These are phyloP conservation scores for Solanum dulcamara DNA, from an alignment of 257 asterid genomes.

Conservation along the genomic window DNA sequence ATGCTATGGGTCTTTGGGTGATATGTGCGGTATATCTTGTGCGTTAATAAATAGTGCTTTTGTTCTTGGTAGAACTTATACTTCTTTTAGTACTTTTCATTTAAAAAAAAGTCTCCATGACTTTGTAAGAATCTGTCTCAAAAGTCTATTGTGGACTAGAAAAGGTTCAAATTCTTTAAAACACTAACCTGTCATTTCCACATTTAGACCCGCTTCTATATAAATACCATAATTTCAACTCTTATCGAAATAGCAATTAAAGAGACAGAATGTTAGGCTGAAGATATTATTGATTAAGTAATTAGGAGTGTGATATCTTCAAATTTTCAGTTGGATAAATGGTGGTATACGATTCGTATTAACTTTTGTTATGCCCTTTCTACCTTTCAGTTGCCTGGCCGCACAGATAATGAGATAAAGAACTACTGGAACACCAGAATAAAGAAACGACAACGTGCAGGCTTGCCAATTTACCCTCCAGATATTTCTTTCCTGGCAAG, in stretches of 20 bases:
- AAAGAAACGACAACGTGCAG: conserved; percentile 46
- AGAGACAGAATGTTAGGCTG: background rate
- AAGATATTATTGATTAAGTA: background rate
- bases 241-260: background rate
- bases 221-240: background rate
- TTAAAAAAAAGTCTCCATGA: background rate
- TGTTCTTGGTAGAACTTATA: background rate
- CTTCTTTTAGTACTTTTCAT: background rate
- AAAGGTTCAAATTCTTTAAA: background rate
- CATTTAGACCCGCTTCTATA: background rate
- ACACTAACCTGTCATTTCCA: background rate
- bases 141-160: background rate
- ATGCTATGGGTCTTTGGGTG: background rate
- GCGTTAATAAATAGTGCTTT: background rate
- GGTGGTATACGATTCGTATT: background rate
- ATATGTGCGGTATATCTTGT: background rate
- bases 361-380: background rate
- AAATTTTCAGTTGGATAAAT: background rate
- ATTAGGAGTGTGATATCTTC: background rate
- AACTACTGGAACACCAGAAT: conserved; percentile 58
- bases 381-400: conserved; percentile 40
- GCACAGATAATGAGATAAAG: conserved; percentile 57
- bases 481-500: conserved; percentile 18
- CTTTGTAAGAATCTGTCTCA: background rate
- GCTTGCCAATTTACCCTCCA: conserved; percentile 49